Evolutionary conservation across 306 rosid species (phyloP).

Genomic region (Leucaena leucocephala): DNA sequence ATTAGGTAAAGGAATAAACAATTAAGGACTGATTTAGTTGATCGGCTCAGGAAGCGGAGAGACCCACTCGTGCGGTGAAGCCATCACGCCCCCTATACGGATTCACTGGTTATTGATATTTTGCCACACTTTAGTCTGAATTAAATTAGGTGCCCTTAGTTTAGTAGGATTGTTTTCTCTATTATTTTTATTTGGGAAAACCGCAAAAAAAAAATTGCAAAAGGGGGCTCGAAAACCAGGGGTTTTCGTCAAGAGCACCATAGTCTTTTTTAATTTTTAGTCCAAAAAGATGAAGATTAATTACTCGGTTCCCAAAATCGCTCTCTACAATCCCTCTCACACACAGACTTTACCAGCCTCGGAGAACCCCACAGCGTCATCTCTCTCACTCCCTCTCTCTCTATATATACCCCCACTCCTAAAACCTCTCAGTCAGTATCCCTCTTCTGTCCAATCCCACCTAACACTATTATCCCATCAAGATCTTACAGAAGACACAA

Average conservation of each 20-base stretch:
- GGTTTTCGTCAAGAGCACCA: conserved; percentile 39
- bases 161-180: not conserved
- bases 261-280: not conserved
- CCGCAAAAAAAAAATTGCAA: conserved; percentile 45
- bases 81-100: conserved; percentile 56
- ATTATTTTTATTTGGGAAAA: not conserved
- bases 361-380: conserved; percentile 52
- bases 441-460: conserved; percentile 25
- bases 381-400: conserved; percentile 5
- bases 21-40: conserved; percentile 31
- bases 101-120: not conserved
- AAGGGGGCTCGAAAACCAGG: conserved; percentile 48
- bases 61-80: conserved; percentile 77
- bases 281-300: conserved; percentile 43
- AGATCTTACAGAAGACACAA: too few species aligned
- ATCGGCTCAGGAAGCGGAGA: conserved; percentile 55
- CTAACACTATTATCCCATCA: too few species aligned
- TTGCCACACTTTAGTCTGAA: too few species aligned
- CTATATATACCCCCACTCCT: conserved; percentile 17
- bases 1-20: not conserved
- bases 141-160: not conserved
- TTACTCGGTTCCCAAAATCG: conserved; percentile 58
- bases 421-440: conserved; percentile 16
- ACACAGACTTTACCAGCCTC: conserved; percentile 51
- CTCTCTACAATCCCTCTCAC: conserved; percentile 64